phyloP scores from a whole-genome alignment of 2,329 filamentous ascomycete genomes.

The Botryotinia narcissicola region DNA sequence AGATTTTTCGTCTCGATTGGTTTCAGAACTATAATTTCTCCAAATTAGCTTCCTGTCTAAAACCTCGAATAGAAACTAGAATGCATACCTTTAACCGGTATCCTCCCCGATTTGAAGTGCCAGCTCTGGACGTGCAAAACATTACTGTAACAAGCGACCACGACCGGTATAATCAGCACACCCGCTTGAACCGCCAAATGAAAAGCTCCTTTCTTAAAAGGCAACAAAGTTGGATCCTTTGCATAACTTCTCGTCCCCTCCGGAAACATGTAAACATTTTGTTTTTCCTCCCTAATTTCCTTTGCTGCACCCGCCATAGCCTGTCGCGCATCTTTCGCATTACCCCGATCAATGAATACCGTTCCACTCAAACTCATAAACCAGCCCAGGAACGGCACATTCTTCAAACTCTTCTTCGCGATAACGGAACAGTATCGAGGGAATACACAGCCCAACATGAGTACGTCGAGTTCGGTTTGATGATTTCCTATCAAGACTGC shows the following conservation, averaged over 20 bases:
- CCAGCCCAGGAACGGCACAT: conserved; percentile 84
- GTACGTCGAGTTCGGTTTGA: conserved; percentile 91
- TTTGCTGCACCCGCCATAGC: conserved; percentile 81
- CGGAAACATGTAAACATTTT: conserved; percentile 83
- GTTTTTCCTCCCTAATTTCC: conserved; percentile 69
- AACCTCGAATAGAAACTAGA: not conserved
- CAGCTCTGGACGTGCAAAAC: conserved; percentile 62
- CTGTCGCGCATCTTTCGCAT: conserved; percentile 75
- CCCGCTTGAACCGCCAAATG: conserved; percentile 92
- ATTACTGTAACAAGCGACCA: conserved; percentile 76
- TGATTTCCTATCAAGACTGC: conserved; percentile 94
- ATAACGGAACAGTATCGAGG: conserved; percentile 90
- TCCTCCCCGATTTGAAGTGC: conserved; percentile 64
- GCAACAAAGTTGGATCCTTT: conserved; percentile 74
- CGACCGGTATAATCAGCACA: conserved; percentile 86
- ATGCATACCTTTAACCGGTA: conserved; percentile 70
- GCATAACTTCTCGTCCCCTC: conserved; percentile 93
- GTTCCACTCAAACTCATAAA: conserved; percentile 87
- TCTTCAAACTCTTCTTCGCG: conserved; percentile 80
- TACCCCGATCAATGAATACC: conserved; percentile 92
- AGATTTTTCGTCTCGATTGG: conserved; percentile 76
- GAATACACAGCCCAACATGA: conserved; percentile 86
- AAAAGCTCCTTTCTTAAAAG: conserved; percentile 99
- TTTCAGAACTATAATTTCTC: conserved; percentile 59
- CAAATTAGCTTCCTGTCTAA: conserved; percentile 21